Base-by-base conservation (phyloP, 2,329 filamentous ascomycete genomes). In the Ustilaginoidea virens region DNA sequence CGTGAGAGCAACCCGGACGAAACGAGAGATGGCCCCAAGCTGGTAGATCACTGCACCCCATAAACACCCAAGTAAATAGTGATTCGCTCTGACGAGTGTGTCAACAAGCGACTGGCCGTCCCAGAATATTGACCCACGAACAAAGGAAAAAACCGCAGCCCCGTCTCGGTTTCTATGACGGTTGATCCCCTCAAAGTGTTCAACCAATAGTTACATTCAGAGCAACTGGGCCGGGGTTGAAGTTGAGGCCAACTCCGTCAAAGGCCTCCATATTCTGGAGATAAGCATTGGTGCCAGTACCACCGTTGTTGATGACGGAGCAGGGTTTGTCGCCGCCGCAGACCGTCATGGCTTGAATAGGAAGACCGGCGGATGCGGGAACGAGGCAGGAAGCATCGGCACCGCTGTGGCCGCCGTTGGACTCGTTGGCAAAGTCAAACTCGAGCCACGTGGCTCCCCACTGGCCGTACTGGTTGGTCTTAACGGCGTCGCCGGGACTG, bases 311-410 rank as follows among this genome's bases (percentile, higher is more conserved):
- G 45, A 60, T 46, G 45, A 40, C 50, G 21, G 58, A 59, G 53
- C 61, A 66, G 36, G 47, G n/a, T 8, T 25, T 49, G 23, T 42
- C 40, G 36, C 48, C 52, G 35, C 49, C 29, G 24, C 33, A 52
- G 37, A 64, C 52, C 17, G 41, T 42, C 35, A 61, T 45, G 37
- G 47, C 51, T 14, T 46, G 49, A 29, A 55, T 51, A 12, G 32
- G 4, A 10, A 49, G 38, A 32, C 37, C 34, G 29, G 39, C 36
- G 17, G 41, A 35, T 39, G 55, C 49, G 17, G 61, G 48, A 23
- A 64, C 59, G 7, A 69, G 53, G 33, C 54, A 55, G 4, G 61
- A 66, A 36, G 57, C 61, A 32, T 69, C 64, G 33, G 56, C 60
- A 23, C 64, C 64, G 3, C 58, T 64, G 57, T 58, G 64, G 31